Evolutionary conservation across 179 eudicot genomes (phyloP).

Genomic region (Spergularia azorica): DNA sequence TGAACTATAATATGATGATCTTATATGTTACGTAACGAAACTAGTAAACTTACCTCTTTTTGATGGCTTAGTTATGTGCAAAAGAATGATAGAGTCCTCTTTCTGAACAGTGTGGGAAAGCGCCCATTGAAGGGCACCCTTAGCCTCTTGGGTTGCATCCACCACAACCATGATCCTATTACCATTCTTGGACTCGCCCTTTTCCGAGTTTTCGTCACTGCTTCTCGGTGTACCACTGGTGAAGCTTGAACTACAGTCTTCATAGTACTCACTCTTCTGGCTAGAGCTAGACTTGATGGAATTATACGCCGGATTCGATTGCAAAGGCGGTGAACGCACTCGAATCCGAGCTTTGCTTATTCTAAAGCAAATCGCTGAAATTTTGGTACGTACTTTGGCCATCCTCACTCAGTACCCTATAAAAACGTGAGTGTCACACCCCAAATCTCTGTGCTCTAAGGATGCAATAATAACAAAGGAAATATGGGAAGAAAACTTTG

Average conservation of each 20-base stretch:
- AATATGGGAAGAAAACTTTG: not conserved
- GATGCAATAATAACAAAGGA: slow-evolving; percentile 1
- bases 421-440: too few relatives aligned
- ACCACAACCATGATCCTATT: slow-evolving; percentile 78
- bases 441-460: not conserved
- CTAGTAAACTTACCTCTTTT: slow-evolving; percentile 37
- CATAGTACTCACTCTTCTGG: slow-evolving; percentile 33
- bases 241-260: slow-evolving; percentile 43
- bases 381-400: slow-evolving; percentile 28
- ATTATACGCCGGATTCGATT: slow-evolving; percentile 47
- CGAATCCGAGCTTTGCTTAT: slow-evolving; percentile 41
- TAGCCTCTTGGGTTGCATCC: slow-evolving; percentile 64
- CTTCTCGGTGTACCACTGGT: slow-evolving; percentile 23
- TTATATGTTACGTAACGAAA: too few relatives aligned
- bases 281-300: slow-evolving; percentile 32
- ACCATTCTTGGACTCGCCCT: slow-evolving; percentile 40
- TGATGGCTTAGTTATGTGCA: slow-evolving; percentile 52
- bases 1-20: too few relatives aligned
- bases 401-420: slow-evolving; percentile 17
- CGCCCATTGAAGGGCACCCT: slow-evolving; percentile 83
- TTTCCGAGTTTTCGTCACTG: slow-evolving; percentile 27
- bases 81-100: slow-evolving; percentile 67
- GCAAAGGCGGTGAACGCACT: slow-evolving; percentile 50
- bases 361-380: slow-evolving; percentile 32
- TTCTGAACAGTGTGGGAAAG: slow-evolving; percentile 77